Percentiles rank a stretch among this genome's conserved stretches.
Conservation (phyloP, 2,329 filamentous ascomycete species). For the Microdochium paspali region DNA sequence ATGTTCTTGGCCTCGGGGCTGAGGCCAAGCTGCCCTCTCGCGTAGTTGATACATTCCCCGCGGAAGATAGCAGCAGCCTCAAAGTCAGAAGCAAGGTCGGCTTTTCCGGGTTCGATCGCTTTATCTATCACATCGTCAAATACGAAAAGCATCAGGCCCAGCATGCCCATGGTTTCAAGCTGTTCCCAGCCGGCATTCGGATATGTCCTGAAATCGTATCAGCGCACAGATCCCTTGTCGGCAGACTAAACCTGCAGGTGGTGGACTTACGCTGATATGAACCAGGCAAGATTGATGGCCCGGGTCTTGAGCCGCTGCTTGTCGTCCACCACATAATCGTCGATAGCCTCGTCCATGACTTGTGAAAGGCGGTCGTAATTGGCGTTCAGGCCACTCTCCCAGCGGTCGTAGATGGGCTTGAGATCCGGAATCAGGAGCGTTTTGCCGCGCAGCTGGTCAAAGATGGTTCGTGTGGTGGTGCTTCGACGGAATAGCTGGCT, state of each 20-base stretch:
- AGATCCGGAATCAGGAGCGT: slow-evolving; percentile 8
- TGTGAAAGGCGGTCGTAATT: slow-evolving; percentile 6
- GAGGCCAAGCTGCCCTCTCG: slow-evolving; percentile 2
- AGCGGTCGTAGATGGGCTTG: slow-evolving; percentile 7
- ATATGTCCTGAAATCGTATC: slow-evolving; percentile 4
- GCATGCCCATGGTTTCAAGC: slow-evolving; percentile 9
- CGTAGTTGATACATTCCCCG: slow-evolving; percentile 5
- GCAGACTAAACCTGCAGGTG: no score
- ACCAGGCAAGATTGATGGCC: slow-evolving; percentile 9
- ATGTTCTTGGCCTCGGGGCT: neutral
- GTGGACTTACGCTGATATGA: slow-evolving; percentile 7
- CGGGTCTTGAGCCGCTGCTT: slow-evolving; percentile 6
- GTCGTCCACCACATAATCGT: slow-evolving; percentile 6
- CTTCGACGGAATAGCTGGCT: neutral
- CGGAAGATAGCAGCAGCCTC: slow-evolving; percentile 8
- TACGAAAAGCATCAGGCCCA: slow-evolving; percentile 9
- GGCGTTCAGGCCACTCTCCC: slow-evolving; percentile 7
- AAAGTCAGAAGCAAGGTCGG: slow-evolving; percentile 9
- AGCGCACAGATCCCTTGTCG: neutral
- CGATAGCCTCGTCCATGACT: slow-evolving; percentile 7
- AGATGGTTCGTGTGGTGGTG: neutral
- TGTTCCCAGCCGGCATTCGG: slow-evolving; percentile 7
- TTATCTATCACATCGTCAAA: slow-evolving; percentile 12
- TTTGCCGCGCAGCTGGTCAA: slow-evolving; percentile 2
- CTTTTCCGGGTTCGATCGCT: slow-evolving; percentile 6